Evolutionary conservation across 805 yeast genomes (phyloP).

Genomic region (Suhomyces emberorum): DNA sequence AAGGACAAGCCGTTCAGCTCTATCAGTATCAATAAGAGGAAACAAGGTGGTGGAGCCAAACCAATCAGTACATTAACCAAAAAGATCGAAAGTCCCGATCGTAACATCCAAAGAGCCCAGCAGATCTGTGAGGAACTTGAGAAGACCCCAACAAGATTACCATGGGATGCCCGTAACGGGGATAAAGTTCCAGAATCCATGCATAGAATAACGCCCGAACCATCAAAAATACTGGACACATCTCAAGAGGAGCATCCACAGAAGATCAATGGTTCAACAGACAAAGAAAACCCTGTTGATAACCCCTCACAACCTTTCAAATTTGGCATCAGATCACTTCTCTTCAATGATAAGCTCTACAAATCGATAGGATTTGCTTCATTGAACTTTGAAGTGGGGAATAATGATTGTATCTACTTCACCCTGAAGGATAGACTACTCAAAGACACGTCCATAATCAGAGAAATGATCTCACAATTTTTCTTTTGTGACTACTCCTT

Average conservation of each 20-base stretch:
- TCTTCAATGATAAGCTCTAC: not conserved
- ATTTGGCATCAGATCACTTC: not conserved
- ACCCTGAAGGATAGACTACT: not conserved
- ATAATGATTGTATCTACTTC: not conserved
- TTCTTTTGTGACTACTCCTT: constrained; percentile 7
- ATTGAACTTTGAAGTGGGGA: not conserved
- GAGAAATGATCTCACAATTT: not conserved
- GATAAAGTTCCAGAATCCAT: too few species aligned
- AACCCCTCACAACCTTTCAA: not conserved
- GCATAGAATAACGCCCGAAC: not conserved
- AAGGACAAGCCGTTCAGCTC: constrained; percentile 3
- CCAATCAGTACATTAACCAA: constrained; percentile 5
- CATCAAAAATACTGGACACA: too few species aligned
- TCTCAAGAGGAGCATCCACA: too few species aligned
- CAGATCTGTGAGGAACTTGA: constrained; percentile 1
- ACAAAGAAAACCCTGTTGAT: not conserved
- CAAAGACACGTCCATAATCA: not conserved
- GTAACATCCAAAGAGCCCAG: constrained; percentile 2
- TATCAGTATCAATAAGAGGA: constrained; percentile 2
- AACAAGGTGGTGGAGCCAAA: constrained; percentile 7
- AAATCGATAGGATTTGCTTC: not conserved
- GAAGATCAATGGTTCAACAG: too few species aligned
- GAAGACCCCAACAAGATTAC: too few species aligned
- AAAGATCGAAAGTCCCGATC: not conserved
- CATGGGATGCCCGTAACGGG: too few species aligned